Evolutionary conservation across 768 basidiomycete species (phyloP).

Genomic region (Leccinum disarticulatum): DNA sequence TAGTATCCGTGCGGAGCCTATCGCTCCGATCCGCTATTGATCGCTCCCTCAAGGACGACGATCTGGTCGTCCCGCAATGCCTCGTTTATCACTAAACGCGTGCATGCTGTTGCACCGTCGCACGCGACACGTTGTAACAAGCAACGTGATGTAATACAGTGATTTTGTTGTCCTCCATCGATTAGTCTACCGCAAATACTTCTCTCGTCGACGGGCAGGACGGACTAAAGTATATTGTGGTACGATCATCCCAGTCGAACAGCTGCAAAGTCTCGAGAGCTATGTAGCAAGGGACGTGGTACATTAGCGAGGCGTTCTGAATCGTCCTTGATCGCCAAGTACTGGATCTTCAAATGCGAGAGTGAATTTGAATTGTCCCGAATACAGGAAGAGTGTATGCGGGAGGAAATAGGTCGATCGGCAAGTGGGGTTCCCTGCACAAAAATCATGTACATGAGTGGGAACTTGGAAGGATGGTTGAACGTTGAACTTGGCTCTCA

Average conservation of each 20-base stretch:
- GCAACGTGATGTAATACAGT: not conserved
- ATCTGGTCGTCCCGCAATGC: not conserved
- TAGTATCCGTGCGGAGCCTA: conserved; percentile 83
- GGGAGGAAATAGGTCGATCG: too few species aligned
- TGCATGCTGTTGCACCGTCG: not conserved
- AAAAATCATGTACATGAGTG: too few species aligned
- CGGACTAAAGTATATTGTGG: not conserved
- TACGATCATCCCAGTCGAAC: not conserved
- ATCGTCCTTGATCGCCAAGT: too few species aligned
- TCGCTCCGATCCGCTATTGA: conserved; percentile 78
- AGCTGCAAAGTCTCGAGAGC: not conserved
- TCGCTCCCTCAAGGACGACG: not conserved
- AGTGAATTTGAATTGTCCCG: not conserved
- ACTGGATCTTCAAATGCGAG: too few species aligned
- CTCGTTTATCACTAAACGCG: not conserved
- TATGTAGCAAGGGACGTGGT: not conserved
- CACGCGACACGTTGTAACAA: not conserved
- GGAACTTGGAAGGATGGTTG: too few species aligned
- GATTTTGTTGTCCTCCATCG: not conserved
- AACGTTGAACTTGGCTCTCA: too few species aligned
- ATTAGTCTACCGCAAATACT: not conserved
- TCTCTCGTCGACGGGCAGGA: not conserved
- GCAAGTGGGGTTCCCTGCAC: too few species aligned
- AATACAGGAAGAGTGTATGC: too few species aligned
- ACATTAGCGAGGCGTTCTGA: too few species aligned